A percentile compares a stretch with the other conserved stretches of the same genome.
Conservation (phyloP, 805 yeast genomes). For the Blastobotrys terrestris region DNA sequence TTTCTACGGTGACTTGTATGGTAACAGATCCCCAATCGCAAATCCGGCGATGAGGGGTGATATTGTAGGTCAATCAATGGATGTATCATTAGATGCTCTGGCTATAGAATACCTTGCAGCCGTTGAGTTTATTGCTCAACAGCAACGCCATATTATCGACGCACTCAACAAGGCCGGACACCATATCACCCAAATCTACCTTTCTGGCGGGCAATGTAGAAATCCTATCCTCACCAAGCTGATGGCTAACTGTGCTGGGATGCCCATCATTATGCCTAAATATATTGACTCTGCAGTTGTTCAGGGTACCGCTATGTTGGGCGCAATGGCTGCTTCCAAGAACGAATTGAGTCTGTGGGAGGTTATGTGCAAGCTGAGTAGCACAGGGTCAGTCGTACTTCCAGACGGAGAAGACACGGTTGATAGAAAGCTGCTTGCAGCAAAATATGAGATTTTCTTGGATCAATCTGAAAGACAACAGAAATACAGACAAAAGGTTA, state of each 20-base stretch:
- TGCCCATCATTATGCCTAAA: conserved; percentile 87
- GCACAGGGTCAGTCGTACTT: conserved; percentile 70
- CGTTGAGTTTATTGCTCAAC: conserved; percentile 96
- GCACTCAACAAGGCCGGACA: conserved; percentile 81
- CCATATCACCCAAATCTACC: conserved; percentile 63
- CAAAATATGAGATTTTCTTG: conserved; percentile 78
- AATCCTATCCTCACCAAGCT: conserved; percentile 83
- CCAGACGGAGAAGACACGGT: conserved; percentile 56
- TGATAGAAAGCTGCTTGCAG: conserved; percentile 64
- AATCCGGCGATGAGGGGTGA: conserved; percentile 91
- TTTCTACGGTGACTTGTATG: conserved; percentile 94
- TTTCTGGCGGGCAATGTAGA: conserved; percentile 97
- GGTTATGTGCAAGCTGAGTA: conserved; percentile 77
- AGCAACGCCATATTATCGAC: conserved; percentile 90
- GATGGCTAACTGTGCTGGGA: conserved; percentile 86
- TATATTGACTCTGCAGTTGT: conserved; percentile 97
- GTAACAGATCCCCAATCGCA: conserved; percentile 96
- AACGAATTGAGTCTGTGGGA: conserved; percentile 57
- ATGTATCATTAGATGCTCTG: conserved; percentile 71
- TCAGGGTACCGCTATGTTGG: conserved; percentile 89
- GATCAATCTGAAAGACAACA: conserved; percentile 83
- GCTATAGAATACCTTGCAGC: conserved; percentile 88
- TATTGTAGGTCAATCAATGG: conserved; percentile 91
- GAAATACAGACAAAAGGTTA: conserved; percentile 62
- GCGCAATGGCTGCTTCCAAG: conserved; percentile 85